Evolutionary conservation across 352 stramenopile species (phyloP).

Genomic region (Phytopythium montanum): DNA sequence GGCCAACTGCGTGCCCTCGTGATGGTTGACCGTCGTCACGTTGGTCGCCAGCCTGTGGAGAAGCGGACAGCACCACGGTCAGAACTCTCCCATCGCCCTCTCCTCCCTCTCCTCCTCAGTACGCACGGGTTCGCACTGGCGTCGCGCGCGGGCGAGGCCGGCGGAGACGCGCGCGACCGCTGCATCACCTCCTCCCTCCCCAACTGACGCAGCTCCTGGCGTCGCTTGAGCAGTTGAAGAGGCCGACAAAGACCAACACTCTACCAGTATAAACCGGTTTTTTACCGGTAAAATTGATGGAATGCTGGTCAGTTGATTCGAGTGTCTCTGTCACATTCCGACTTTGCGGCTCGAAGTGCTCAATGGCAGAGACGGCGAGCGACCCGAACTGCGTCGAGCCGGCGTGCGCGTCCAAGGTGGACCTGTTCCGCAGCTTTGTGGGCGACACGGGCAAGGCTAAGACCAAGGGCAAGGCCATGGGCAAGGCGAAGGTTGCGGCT

Average conservation of each 20-base stretch:
- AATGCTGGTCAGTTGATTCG: constrained; percentile 2
- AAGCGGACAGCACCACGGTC: neutral
- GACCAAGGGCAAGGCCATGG: neutral
- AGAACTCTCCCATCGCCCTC: too few species aligned
- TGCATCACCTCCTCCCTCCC: too few species aligned
- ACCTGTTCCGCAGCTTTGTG: constrained; percentile 79
- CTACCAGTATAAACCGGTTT: neutral
- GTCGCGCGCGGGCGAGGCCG: constrained; percentile 44
- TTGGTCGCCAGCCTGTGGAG: constrained; percentile 41
- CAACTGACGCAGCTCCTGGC: too few species aligned
- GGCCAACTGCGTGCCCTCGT: constrained; percentile 72
- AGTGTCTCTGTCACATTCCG: constrained; percentile 8
- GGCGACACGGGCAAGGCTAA: constrained; percentile 24
- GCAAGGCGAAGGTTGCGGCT: too few species aligned
- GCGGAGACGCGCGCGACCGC: constrained; percentile 24
- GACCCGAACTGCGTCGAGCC: constrained; percentile 86
- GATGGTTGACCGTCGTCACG: constrained; percentile 46
- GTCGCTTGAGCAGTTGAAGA: constrained; percentile 2
- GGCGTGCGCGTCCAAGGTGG: constrained; percentile 82
- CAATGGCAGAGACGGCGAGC: constrained; percentile 20
- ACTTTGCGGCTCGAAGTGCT: constrained; percentile 2
- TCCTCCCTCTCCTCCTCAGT: neutral
- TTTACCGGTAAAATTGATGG: neutral
- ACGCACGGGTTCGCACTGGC: constrained; percentile 4
- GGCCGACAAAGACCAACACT: constrained; percentile 3